Evolutionary conservation across 2,329 filamentous ascomycete genomes (phyloP).

Genomic region (Penicillium carneum): DNA sequence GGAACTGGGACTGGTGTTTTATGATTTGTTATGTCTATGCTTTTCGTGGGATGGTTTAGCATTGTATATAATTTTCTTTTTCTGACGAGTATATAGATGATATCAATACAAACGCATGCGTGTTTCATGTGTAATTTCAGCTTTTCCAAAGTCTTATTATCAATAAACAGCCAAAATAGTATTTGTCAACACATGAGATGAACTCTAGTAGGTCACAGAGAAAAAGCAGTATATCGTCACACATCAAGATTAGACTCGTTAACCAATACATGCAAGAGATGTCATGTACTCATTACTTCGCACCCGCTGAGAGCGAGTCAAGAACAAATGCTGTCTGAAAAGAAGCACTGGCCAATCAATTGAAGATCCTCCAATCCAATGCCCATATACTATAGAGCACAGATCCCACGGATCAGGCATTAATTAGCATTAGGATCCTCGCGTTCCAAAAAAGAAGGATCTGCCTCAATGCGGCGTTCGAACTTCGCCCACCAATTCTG

Average conservation of each 20-base stretch:
- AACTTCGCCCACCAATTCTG: constrained; percentile 99
- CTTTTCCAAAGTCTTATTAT: constrained; percentile 2
- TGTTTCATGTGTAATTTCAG: neutral
- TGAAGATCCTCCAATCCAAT: neutral
- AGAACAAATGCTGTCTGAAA: constrained; percentile 11
- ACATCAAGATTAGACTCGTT: constrained; percentile 23
- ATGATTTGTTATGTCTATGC: neutral
- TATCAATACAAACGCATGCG: neutral
- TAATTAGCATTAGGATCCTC: constrained; percentile 56
- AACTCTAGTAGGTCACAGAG: constrained; percentile 6
- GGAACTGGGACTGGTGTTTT: neutral
- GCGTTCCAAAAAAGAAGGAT: constrained; percentile 87
- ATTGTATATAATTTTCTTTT: constrained; percentile 5
- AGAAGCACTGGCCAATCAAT: neutral
- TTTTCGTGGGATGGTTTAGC: too few species aligned
- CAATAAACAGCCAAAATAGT: neutral
- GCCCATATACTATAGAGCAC: neutral
- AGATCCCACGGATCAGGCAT: neutral
- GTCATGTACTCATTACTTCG: constrained; percentile 15
- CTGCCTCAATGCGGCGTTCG: constrained; percentile 81
- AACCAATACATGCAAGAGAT: constrained; percentile 19
- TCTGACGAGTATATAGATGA: neutral
- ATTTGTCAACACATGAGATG: constrained; percentile 3
- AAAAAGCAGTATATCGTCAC: constrained; percentile 15
- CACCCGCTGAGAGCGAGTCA: neutral